These are phyloP conservation scores for Cyberlindnera americana DNA, from an alignment of 805 yeast genomes.

Conservation along the genomic window DNA sequence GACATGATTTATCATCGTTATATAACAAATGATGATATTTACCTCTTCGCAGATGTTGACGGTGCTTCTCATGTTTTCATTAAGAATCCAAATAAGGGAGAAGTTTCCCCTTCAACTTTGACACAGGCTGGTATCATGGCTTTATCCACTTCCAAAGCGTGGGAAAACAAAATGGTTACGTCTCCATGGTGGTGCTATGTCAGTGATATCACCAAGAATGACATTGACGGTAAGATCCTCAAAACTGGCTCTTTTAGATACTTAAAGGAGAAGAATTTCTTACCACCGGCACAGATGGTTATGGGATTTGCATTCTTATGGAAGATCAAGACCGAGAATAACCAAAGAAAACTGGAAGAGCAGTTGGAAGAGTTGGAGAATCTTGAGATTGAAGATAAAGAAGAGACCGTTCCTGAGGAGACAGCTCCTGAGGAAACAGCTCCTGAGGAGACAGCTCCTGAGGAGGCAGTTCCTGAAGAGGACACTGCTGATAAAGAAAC, in stretches of 20 bases:
- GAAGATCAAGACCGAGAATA: constrained; percentile 58
- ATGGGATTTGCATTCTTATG: constrained; percentile 89
- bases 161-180: constrained; percentile 81
- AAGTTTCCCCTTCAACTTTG: constrained; percentile 81
- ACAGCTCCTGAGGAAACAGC: constrained; percentile 14
- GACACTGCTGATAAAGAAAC: constrained; percentile 6
- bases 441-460: constrained; percentile 11
- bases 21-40: constrained; percentile 66
- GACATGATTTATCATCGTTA: constrained; percentile 79
- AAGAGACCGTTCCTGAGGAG: constrained; percentile 9
- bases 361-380: constrained; percentile 22
- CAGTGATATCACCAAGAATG: constrained; percentile 63
- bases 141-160: constrained; percentile 78
- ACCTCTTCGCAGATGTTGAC: constrained; percentile 71
- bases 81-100: constrained; percentile 70
- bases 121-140: constrained; percentile 87
- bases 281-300: constrained; percentile 79
- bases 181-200: constrained; percentile 87
- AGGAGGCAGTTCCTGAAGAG: constrained; percentile 1
- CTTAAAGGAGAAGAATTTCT: constrained; percentile 47
- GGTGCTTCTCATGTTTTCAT: constrained; percentile 75
- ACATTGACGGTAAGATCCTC: constrained; percentile 55
- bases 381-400: constrained; percentile 15
- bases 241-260: constrained; percentile 60
- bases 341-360: constrained; percentile 34